Evolutionary conservation across 768 basidiomycete genomes (phyloP), one percentile per base, ranked within the genome.

Genomic region (Calvatia gigantea): DNA sequence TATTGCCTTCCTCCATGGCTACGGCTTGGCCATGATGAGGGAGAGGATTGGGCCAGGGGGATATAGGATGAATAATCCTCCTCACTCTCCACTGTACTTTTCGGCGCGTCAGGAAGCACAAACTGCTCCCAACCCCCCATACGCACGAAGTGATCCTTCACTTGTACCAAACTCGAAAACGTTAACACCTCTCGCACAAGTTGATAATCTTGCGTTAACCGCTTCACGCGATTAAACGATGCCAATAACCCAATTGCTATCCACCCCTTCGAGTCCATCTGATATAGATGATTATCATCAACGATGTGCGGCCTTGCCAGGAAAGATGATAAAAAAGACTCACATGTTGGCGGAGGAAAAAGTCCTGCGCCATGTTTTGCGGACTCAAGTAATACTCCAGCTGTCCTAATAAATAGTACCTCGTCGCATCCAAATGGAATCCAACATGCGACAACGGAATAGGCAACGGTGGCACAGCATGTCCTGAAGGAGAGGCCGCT

Each of bases 221-320:
- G 76, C 62, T 76, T 80, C 53, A 96, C 81, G 38, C 94, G 87
- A 63, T 90, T 91, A 77, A 97, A 98, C 9, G 91, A 90, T 1
- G 91, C 88, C 54, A 98, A 78, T 49, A 94, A 73, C 12, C 80
- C 62, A 43, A 95, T 87, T 9, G 87, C 81, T 48, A 98, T 85
- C 91, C 91, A 98, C 8, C 94, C 94, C 54, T 80, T 74, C 3
- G 81, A 76, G 67, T 97, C 93, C 94, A 98, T 95, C 94, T 96
- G 62, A 19, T 60, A 42, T 29, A 14, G 14, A 42, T 54, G 27
- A 56, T 51, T 39, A 56, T 51, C 28, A 53, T 35, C 17, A 54
- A 28, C 7, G 14, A 25, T 23, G 15, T 44, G 25, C 17, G 38
- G 42, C 14, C 38, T 50, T 52, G 23, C 21, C 52, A 23, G 58